A percentile compares a stretch with the other conserved stretches of the same genome.
These are phyloP conservation scores for Candida rishiriensis DNA, from an alignment of 805 yeast genomes.

Conservation along the genomic window DNA sequence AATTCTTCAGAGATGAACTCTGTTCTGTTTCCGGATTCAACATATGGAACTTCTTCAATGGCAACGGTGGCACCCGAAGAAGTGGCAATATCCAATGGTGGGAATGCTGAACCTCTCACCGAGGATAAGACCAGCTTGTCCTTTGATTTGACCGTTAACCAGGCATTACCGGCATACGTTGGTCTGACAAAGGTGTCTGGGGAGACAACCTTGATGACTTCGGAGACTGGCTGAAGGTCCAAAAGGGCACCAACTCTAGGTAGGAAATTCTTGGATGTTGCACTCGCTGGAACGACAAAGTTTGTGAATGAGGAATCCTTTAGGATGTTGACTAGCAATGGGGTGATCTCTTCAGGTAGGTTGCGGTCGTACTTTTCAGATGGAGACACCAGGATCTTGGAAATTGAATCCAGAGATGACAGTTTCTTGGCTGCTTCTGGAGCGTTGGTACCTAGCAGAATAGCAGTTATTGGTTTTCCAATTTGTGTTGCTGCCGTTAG, in stretches of 20 bases:
- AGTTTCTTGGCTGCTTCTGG: slow-evolving; percentile 45
- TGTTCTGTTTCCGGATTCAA: slow-evolving; percentile 36
- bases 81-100: slow-evolving; percentile 32
- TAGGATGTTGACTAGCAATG: slow-evolving; percentile 51
- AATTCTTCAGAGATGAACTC: slow-evolving; percentile 76
- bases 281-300: slow-evolving; percentile 76
- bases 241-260: slow-evolving; percentile 85
- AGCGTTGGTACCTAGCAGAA: slow-evolving; percentile 64
- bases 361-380: slow-evolving; percentile 59
- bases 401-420: slow-evolving; percentile 47
- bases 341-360: slow-evolving; percentile 77
- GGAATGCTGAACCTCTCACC: slow-evolving; percentile 82
- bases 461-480: slow-evolving; percentile 76
- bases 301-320: slow-evolving; percentile 50
- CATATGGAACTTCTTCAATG: slow-evolving; percentile 43
- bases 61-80: slow-evolving; percentile 32
- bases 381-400: slow-evolving; percentile 54
- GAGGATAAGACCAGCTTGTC: slow-evolving; percentile 68
- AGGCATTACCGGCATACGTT: slow-evolving; percentile 92
- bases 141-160: slow-evolving; percentile 69
- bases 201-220: slow-evolving; percentile 63
- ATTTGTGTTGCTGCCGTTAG: slow-evolving; percentile 73
- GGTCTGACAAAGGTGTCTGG: slow-evolving; percentile 83
- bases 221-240: slow-evolving; percentile 85
- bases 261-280: slow-evolving; percentile 79